Conservation (phyloP, 306 rosid species). For the Quercus engelmannii region DNA sequence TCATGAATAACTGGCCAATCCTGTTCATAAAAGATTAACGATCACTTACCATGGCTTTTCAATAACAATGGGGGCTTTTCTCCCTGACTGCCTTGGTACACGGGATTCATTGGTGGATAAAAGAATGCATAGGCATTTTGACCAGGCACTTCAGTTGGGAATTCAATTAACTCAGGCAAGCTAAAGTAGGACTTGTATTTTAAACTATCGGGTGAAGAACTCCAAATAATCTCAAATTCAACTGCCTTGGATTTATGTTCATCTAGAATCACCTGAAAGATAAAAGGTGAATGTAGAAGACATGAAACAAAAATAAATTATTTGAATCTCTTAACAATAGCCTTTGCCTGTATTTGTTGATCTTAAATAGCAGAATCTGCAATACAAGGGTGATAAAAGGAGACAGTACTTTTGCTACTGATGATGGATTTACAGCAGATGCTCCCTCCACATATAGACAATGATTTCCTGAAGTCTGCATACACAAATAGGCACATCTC, state of each 20-base stretch:
- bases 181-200: slow-evolving; percentile 67
- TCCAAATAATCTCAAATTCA: slow-evolving; percentile 70
- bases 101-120: slow-evolving; percentile 74
- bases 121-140: slow-evolving; percentile 89
- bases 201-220: slow-evolving; percentile 79
- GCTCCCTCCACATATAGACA: slow-evolving; percentile 87
- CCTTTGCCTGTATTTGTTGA: neutral
- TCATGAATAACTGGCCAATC: neutral
- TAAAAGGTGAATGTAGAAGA: neutral
- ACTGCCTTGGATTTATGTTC: slow-evolving; percentile 50
- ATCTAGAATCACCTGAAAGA: slow-evolving; percentile 65
- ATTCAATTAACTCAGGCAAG: slow-evolving; percentile 79
- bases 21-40: neutral
- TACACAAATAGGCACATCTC: slow-evolving; percentile 19
- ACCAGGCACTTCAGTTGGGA: slow-evolving; percentile 91
- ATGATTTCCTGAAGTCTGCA: slow-evolving; percentile 57
- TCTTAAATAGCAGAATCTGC: neutral
- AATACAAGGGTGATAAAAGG: neutral
- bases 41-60: slow-evolving; percentile 78
- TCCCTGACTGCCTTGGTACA: slow-evolving; percentile 52
- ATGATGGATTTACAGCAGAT: slow-evolving; percentile 61
- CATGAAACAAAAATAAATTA: neutral
- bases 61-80: slow-evolving; percentile 89
- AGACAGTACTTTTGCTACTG: slow-evolving; percentile 71
- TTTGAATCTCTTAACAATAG: neutral